Percentiles rank a stretch among this genome's conserved stretches.
phyloP scores from a whole-genome alignment of 495 filamentous ascomycete genomes.

The Tricharina praecox region DNA sequence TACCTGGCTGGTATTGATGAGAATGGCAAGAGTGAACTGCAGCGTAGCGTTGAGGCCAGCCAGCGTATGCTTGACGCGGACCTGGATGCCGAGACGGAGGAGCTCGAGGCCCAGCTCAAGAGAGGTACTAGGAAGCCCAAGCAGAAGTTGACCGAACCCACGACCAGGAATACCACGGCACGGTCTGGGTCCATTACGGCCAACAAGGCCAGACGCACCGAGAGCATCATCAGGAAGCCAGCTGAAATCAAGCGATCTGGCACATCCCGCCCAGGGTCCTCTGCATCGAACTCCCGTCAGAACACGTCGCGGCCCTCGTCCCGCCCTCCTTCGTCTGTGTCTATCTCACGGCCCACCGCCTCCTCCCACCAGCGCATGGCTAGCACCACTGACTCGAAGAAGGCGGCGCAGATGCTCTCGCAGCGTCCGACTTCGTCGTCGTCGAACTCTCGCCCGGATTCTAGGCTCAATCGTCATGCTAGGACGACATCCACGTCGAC shows the following conservation, averaged over 20 bases:
- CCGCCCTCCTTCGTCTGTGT: neutral
- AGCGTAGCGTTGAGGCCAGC: conserved; percentile 44
- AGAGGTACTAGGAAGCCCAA: conserved; percentile 4
- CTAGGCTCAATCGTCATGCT: conserved; percentile 7
- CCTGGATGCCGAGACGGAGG: conserved; percentile 19
- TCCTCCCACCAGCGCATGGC: neutral
- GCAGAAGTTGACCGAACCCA: conserved; percentile 7
- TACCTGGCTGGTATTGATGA: conserved; percentile 50
- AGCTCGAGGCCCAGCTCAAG: neutral
- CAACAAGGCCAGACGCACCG: neutral
- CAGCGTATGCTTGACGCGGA: conserved; percentile 28
- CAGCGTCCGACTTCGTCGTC: conserved; percentile 18
- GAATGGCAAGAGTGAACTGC: conserved; percentile 45
- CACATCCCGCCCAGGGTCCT: neutral
- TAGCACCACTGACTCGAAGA: conserved; percentile 15
- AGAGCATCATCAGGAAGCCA: too few species aligned
- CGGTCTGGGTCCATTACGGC: neutral
- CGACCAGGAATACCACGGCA: conserved; percentile 6
- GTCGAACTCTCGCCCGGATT: conserved; percentile 7
- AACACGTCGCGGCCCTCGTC: neutral
- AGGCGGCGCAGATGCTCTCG: conserved; percentile 13
- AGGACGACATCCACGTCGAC: conserved; percentile 14
- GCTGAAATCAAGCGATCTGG: too few species aligned
- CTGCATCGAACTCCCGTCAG: conserved; percentile 14
- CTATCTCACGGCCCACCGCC: neutral